Percentiles rank a stretch among this genome's conserved stretches.
Evolutionary conservation across 306 rosid genomes (phyloP).

Genomic region (Erythrophleum fordii): DNA sequence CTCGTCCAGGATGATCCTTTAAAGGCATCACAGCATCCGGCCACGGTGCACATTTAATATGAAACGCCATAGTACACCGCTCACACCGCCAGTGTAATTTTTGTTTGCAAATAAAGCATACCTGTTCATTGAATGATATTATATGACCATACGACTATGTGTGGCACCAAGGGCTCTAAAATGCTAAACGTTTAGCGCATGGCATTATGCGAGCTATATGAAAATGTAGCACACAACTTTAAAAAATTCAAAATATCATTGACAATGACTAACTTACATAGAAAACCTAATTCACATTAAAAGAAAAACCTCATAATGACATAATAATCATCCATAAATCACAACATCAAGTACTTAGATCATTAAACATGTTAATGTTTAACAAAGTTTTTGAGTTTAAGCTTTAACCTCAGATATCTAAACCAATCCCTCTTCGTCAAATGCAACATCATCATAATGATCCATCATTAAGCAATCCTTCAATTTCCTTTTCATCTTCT

Average conservation of each 20-base stretch:
- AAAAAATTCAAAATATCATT: background rate
- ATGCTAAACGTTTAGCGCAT: background rate
- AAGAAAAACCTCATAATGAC: background rate
- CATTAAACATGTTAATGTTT: too few species aligned
- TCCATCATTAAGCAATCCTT: too few species aligned
- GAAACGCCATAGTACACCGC: conserved; percentile 71
- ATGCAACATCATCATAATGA: too few species aligned
- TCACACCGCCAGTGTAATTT: conserved; percentile 66
- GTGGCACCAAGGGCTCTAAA: background rate
- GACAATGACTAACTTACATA: background rate
- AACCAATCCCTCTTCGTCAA: too few species aligned
- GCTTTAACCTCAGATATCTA: too few species aligned
- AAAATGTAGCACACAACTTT: background rate
- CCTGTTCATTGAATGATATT: conserved; percentile 50
- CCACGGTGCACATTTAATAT: conserved; percentile 87
- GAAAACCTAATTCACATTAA: background rate
- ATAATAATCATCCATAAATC: too few species aligned
- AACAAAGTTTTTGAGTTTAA: too few species aligned
- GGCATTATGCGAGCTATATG: too few species aligned
- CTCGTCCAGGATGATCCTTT: conserved; percentile 58
- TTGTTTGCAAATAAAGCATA: conserved; percentile 79
- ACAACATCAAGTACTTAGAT: too few species aligned
- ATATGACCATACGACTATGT: background rate
- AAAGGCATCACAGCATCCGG: conserved; percentile 62
- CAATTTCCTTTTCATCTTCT: too few species aligned